Evolutionary conservation across 1,284 basidiomycete species (phyloP).

Genomic region (Rhizoctonia solani): DNA sequence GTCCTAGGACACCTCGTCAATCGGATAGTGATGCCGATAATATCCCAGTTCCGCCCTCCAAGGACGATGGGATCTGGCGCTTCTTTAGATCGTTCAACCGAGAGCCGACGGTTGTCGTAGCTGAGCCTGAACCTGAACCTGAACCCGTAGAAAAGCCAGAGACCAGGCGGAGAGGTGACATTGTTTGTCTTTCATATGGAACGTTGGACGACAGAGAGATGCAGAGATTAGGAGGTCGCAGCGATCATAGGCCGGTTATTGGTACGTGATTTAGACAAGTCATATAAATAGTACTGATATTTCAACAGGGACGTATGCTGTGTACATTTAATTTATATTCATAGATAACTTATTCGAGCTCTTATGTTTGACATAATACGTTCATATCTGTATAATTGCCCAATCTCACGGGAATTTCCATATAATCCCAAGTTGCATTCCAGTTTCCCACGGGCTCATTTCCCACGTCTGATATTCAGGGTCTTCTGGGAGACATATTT

Average conservation of each 20-base stretch:
- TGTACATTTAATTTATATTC: constrained; percentile 37
- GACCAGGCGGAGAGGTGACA: constrained; percentile 55
- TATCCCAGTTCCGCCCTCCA: not conserved
- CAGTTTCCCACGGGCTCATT: constrained; percentile 24
- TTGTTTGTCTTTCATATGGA: constrained; percentile 69
- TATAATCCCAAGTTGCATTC: not conserved
- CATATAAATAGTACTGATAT: not conserved
- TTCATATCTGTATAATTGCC: not conserved
- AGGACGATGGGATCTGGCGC: constrained; percentile 14
- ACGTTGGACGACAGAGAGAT: constrained; percentile 77
- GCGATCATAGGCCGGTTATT: constrained; percentile 43
- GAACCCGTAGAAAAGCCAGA: constrained; percentile 34
- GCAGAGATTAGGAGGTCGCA: constrained; percentile 63
- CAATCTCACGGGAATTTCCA: no score
- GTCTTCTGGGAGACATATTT: constrained; percentile 5
- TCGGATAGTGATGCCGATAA: not conserved
- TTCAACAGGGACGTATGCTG: constrained; percentile 33
- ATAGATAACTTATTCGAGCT: constrained; percentile 26
- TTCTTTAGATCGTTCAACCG: constrained; percentile 4
- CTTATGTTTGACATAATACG: not conserved
- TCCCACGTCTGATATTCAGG: not conserved
- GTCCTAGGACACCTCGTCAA: not conserved
- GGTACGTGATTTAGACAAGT: constrained; percentile 7
- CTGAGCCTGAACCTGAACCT: constrained; percentile 53
- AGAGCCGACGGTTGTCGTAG: constrained; percentile 35